phyloP scores from a whole-genome alignment of 2,329 filamentous ascomycete species.

The Lasiodiplodia theobromae region DNA sequence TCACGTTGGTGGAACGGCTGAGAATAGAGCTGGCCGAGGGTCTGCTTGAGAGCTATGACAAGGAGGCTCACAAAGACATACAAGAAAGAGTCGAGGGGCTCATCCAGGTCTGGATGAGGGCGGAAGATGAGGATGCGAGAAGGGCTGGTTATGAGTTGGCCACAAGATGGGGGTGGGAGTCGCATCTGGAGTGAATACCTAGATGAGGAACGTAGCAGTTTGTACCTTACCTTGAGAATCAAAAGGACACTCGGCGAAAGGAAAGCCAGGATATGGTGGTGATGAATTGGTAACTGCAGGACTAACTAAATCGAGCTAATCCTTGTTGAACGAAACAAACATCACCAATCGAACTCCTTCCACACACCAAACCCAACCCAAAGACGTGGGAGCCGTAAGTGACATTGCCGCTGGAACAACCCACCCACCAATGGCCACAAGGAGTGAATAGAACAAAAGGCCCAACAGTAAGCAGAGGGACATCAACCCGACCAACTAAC shows the following conservation, averaged over 20 bases:
- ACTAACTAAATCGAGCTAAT: too few relatives aligned
- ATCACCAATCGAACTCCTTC: too few relatives aligned
- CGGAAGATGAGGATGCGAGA: constrained; percentile 40
- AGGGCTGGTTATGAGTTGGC: constrained; percentile 1
- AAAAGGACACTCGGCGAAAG: background rate
- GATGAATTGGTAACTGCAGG: too few relatives aligned
- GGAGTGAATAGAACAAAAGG: too few relatives aligned
- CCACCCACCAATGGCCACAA: too few relatives aligned
- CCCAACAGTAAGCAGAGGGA: too few relatives aligned
- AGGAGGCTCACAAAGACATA: constrained; percentile 16
- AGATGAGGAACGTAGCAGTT: background rate
- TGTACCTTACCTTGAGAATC: background rate
- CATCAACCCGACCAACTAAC: too few relatives aligned
- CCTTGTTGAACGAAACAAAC: too few relatives aligned
- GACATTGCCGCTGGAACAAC: too few relatives aligned
- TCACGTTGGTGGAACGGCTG: background rate
- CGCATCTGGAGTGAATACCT: background rate
- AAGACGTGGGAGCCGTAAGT: too few relatives aligned
- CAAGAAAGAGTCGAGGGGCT: constrained; percentile 30
- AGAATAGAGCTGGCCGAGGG: background rate
- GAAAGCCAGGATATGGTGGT: too few relatives aligned
- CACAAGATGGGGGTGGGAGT: background rate
- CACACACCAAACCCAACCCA: too few relatives aligned
- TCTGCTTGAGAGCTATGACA: background rate
- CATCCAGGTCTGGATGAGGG: constrained; percentile 35